A percentile compares a stretch with the other conserved stretches of the same genome.
phyloP scores from a whole-genome alignment of 208 protist genomes.

The Angomonas desouzai region DNA sequence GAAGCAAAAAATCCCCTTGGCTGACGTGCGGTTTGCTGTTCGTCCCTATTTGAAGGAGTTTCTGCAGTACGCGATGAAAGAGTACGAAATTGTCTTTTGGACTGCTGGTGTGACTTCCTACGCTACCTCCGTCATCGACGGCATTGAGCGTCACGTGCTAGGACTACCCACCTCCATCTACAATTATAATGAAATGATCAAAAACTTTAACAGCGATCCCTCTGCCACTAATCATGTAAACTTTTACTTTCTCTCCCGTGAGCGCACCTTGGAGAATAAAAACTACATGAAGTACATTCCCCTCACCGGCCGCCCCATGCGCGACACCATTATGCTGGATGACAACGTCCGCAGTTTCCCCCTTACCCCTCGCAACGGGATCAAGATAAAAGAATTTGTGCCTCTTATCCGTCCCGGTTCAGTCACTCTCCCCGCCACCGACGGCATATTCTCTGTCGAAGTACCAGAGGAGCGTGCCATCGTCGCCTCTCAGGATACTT shows the following conservation, averaged over 20 bases:
- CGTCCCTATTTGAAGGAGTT: conserved; percentile 76
- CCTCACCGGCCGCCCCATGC: conserved; percentile 70
- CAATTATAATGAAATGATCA: conserved; percentile 22
- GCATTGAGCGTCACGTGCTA: conserved; percentile 76
- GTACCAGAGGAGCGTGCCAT: conserved; percentile 35
- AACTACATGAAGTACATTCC: conserved; percentile 89
- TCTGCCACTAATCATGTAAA: conserved; percentile 60
- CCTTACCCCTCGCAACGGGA: conserved; percentile 71
- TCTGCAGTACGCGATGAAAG: conserved; percentile 57
- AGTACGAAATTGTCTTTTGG: conserved; percentile 89
- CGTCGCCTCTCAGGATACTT: conserved; percentile 39
- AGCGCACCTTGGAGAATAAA: conserved; percentile 65
- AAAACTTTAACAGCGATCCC: not conserved
- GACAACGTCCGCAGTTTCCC: conserved; percentile 89
- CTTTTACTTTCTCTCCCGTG: conserved; percentile 81
- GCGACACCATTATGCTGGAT: conserved; percentile 71
- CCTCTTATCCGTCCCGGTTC: not conserved
- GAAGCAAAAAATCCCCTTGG: not conserved
- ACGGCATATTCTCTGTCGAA: conserved; percentile 26
- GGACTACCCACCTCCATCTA: conserved; percentile 68
- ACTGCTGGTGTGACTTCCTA: conserved; percentile 83
- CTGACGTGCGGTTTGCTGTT: conserved; percentile 20
- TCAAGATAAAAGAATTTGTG: conserved; percentile 57
- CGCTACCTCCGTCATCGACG: conserved; percentile 69
- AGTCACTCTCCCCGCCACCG: not conserved